Conservation (phyloP, 2,329 filamentous ascomycete species). For the Aspergillus intermedius region DNA sequence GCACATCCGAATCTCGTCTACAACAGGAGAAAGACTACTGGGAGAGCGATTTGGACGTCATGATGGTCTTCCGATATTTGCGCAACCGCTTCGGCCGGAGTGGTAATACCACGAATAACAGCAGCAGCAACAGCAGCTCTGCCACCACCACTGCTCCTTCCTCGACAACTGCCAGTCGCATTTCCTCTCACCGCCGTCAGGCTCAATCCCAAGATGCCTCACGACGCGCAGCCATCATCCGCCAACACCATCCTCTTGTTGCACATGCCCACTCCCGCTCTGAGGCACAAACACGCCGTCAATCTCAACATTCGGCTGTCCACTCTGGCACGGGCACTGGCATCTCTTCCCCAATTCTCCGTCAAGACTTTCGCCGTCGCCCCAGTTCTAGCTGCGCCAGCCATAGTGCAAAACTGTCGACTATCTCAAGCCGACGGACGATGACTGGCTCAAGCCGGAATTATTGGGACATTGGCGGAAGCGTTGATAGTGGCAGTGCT, state of each 20-base stretch:
- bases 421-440: conserved; percentile 57
- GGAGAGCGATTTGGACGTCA: conserved; percentile 86
- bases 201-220: conserved; percentile 54
- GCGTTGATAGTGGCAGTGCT: conserved; percentile 67
- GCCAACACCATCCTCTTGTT: conserved; percentile 83
- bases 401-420: conserved; percentile 73
- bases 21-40: conserved; percentile 69
- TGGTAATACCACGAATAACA: conserved; percentile 28
- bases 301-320: conserved; percentile 34
- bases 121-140: conserved; percentile 35
- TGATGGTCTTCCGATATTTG: conserved; percentile 84
- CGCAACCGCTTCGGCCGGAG: conserved; percentile 60
- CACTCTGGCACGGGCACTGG: conserved; percentile 17
- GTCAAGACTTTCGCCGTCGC: conserved; percentile 41
- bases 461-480: conserved; percentile 88
- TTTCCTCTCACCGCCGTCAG: too few relatives aligned
- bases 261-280: conserved; percentile 45
- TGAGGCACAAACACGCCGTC: conserved; percentile 50
- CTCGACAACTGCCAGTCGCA: too few relatives aligned
- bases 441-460: conserved; percentile 63
- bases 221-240: conserved; percentile 73
- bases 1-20: conserved; percentile 32
- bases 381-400: conserved; percentile 70
- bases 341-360: conserved; percentile 29
- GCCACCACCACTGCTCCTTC: conserved; percentile 23